Evolutionary conservation across 2,329 filamentous ascomycete genomes (phyloP), one percentile per base, ranked within the genome.

Genomic region (Sporothrix schenckii): DNA sequence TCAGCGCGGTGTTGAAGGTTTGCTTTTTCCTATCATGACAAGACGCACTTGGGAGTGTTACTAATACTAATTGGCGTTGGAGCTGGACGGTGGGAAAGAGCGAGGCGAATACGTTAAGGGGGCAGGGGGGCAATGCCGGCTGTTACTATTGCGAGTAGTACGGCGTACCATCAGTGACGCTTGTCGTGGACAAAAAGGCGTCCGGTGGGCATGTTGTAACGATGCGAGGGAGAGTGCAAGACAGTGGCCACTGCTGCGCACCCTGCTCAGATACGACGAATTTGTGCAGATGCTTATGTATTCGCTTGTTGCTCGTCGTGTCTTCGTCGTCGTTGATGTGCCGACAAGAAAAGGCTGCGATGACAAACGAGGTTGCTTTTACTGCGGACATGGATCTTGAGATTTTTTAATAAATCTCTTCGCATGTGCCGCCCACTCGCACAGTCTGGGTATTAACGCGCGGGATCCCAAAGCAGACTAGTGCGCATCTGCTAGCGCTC

Each of bases 381-480:
- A 34, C 6, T 34, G 30, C 30, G 30, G 30, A 34, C 30, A 6
- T 6, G 6, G 34, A 34, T 34, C 34, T 34, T 34, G 34, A 9
- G 34, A 34, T 34, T 34, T 34, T 34, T 24, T 24, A 24, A 24
- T 24, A 6, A 34, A 44, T 11, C 41, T 11, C 13, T 44, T 9
- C 1, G 10, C 41, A 44, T 9, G 10, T 44, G 10, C 41, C 41
- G 10, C 11, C 5, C 5, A 44, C 10, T 44, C 41, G 11, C 41
- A 44, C 41, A 44, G 39, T 24, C 24, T 14, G 4, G 41, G 41
- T 44, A 5, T 16, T 44, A 13, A 47, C 67, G 67, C 68, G 68
- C 70, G 70, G 68, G 13, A 53, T 69, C 68, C 70, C 4, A 54
- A 67, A 70, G 4, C 1, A 27, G 70, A 52, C 30, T 72, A 72